phyloP scores from a whole-genome alignment of 352 stramenopile species.

The Phytophthora pluvialis region DNA sequence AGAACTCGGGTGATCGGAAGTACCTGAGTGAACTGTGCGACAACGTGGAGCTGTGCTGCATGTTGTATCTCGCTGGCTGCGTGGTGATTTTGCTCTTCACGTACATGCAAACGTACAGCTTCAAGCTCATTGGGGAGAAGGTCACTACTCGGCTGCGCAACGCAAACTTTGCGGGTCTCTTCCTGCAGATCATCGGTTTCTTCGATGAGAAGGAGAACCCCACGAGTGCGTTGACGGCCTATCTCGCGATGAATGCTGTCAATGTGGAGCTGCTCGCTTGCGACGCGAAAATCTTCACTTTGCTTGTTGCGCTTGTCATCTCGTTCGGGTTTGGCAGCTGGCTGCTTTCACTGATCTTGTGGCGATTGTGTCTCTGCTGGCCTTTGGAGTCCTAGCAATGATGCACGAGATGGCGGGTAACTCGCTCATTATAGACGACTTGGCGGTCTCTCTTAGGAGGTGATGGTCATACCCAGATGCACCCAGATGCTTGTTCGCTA shows the following conservation, averaged over 20 bases:
- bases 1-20: slow-evolving; percentile 23
- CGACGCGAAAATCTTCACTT: slow-evolving; percentile 51
- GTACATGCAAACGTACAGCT: slow-evolving; percentile 52
- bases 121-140: slow-evolving; percentile 61
- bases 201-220: slow-evolving; percentile 77
- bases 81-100: slow-evolving; percentile 37
- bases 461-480: too few species aligned
- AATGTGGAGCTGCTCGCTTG: slow-evolving; percentile 56
- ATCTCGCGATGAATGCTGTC: slow-evolving; percentile 57
- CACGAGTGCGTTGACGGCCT: slow-evolving; percentile 54
- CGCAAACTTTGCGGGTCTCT: slow-evolving; percentile 51
- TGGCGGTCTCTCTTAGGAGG: too few species aligned
- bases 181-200: slow-evolving; percentile 59
- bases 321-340: slow-evolving; percentile 69
- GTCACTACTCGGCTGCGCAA: slow-evolving; percentile 44
- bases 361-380: not conserved
- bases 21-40: slow-evolving; percentile 47
- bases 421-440: too few species aligned
- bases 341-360: slow-evolving; percentile 29
- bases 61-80: slow-evolving; percentile 42
- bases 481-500: too few species aligned
- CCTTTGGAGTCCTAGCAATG: not conserved
- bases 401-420: slow-evolving; percentile 27
- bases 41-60: slow-evolving; percentile 29
- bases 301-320: slow-evolving; percentile 55